These are phyloP conservation scores for Haematococcus lacustris DNA, from an alignment of 139 green algal genomes.

Conservation along the genomic window DNA sequence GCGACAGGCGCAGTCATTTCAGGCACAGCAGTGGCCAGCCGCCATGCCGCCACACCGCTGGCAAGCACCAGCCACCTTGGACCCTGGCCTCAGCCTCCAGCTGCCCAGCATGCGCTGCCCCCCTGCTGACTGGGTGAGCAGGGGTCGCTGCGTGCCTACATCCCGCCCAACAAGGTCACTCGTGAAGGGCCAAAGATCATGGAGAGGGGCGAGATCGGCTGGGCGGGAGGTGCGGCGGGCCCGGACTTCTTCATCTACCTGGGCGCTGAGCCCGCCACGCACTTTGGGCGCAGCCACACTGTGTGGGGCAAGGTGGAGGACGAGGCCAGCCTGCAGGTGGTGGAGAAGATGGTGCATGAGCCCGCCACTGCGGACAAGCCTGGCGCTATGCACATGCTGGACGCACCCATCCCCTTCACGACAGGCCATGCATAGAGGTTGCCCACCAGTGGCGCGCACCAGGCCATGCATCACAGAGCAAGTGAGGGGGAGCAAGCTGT, in stretches of 20 bases:
- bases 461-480: too few relatives aligned
- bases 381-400: slow-evolving; percentile 25
- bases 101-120: too few relatives aligned
- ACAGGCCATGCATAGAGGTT: not conserved
- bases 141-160: slow-evolving; percentile 20
- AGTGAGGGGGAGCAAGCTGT: too few relatives aligned
- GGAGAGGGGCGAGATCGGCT: slow-evolving; percentile 22
- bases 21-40: too few relatives aligned
- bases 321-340: slow-evolving; percentile 10
- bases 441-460: too few relatives aligned
- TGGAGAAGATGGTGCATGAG: slow-evolving; percentile 17
- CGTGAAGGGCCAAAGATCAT: slow-evolving; percentile 22
- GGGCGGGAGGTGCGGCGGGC: not conserved
- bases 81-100: too few relatives aligned
- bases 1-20: too few relatives aligned
- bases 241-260: slow-evolving; percentile 12
- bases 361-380: slow-evolving; percentile 9
- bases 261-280: not conserved
- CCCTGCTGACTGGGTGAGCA: too few relatives aligned
- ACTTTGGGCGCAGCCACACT: slow-evolving; percentile 8
- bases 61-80: too few relatives aligned
- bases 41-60: too few relatives aligned
- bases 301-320: slow-evolving; percentile 16
- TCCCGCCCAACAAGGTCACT: slow-evolving; percentile 15
- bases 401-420: not conserved